Percentiles rank a stretch among this genome's conserved stretches.
Conservation (phyloP, 2,329 filamentous ascomycete genomes). For the Cladosporium sp. region DNA sequence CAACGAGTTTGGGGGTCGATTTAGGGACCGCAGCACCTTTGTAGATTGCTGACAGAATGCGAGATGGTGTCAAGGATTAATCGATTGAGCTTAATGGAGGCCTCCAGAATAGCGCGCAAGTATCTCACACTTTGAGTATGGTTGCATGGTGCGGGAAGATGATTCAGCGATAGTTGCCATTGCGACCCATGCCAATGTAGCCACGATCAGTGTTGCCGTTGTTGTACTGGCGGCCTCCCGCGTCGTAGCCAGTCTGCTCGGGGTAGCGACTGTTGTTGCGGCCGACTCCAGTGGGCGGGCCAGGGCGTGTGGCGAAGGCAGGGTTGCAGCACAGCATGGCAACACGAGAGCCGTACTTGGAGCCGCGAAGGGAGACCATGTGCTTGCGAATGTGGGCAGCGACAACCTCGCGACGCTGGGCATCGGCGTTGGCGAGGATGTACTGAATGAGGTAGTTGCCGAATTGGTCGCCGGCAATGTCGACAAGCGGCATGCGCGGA, state of each 20-base stretch:
- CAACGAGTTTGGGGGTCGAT: slow-evolving; percentile 18
- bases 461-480: slow-evolving; percentile 98
- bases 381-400: slow-evolving; percentile 94
- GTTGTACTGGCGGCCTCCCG: slow-evolving; percentile 22
- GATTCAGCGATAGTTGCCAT: slow-evolving; percentile 29
- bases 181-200: slow-evolving; percentile 26
- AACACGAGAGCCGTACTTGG: slow-evolving; percentile 96
- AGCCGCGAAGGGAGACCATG: slow-evolving; percentile 97
- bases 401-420: slow-evolving; percentile 89
- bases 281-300: slow-evolving; percentile 67
- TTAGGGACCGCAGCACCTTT: slow-evolving; percentile 1
- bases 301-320: slow-evolving; percentile 82
- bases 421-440: slow-evolving; percentile 83
- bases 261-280: slow-evolving; percentile 25
- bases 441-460: slow-evolving; percentile 98
- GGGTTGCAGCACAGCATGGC: slow-evolving; percentile 99
- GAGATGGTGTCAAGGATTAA: slow-evolving; percentile 15
- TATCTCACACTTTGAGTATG: slow-evolving; percentile 20
- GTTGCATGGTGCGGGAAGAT: slow-evolving; percentile 21
- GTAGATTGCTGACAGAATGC: slow-evolving; percentile 15
- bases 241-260: slow-evolving; percentile 19
- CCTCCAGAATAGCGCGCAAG: slow-evolving; percentile 1
- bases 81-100: neutral
- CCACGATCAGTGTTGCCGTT: slow-evolving; percentile 15
- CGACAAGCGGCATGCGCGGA: slow-evolving; percentile 93